phyloP scores from a whole-genome alignment of 768 basidiomycete genomes.

The Kwoniella botswanensis region DNA sequence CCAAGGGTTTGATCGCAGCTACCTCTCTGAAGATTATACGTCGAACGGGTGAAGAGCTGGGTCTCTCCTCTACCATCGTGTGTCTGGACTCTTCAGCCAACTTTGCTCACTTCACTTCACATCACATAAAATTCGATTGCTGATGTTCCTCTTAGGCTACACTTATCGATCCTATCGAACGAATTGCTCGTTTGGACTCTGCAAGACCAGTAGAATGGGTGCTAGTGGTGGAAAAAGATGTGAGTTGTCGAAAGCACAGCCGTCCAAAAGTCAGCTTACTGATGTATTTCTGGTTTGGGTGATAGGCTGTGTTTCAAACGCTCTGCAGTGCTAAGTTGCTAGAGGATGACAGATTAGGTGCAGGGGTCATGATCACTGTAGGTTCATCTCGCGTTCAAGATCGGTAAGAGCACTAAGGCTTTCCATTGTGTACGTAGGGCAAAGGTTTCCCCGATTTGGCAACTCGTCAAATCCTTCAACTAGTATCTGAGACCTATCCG shows the following conservation, averaged over 20 bases:
- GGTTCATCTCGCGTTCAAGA: conserved; percentile 7
- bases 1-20: conserved; percentile 86
- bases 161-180: conserved; percentile 77
- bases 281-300: not conserved
- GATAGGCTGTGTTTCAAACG: conserved; percentile 91
- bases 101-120: conserved; percentile 8
- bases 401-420: too few species aligned
- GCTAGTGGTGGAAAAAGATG: conserved; percentile 93
- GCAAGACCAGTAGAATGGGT: conserved; percentile 72
- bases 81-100: conserved; percentile 4
- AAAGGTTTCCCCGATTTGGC: conserved; percentile 97
- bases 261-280: not conserved
- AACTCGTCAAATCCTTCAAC: conserved; percentile 80
- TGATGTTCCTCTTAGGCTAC: conserved; percentile 63
- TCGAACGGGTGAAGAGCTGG: conserved; percentile 63
- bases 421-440: conserved; percentile 64
- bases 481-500: conserved; percentile 70
- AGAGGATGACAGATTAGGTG: conserved; percentile 64
- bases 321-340: conserved; percentile 69
- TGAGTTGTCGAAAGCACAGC: conserved; percentile 46
- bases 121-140: not conserved
- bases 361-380: conserved; percentile 81
- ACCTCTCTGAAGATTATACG: conserved; percentile 68
- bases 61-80: conserved; percentile 28
- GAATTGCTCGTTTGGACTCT: conserved; percentile 69